A percentile compares a stretch with the other conserved stretches of the same genome.
Conservation (phyloP, 495 filamentous ascomycete species). For the Neurospora tetrasperma region DNA sequence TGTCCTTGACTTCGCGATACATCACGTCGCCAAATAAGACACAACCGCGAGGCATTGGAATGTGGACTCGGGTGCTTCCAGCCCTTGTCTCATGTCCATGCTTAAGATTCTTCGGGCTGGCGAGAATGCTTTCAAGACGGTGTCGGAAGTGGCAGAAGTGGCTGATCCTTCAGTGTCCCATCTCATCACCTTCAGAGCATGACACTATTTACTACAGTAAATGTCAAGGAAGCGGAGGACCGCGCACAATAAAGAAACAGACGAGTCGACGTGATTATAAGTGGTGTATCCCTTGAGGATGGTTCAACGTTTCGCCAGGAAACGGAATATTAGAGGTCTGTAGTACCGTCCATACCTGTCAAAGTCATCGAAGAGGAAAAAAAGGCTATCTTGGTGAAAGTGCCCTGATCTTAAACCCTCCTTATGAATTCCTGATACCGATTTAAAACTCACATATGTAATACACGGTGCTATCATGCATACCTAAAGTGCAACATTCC, state of each 20-base stretch:
- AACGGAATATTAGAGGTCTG: too few species aligned
- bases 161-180: background rate
- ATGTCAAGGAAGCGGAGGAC: background rate
- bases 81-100: background rate
- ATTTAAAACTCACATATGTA: background rate
- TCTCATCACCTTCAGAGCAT: background rate
- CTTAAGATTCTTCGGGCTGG: background rate
- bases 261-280: background rate
- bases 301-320: background rate
- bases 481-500: background rate
- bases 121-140: background rate
- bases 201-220: background rate
- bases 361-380: background rate
- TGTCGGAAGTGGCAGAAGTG: background rate
- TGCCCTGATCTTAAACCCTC: background rate
- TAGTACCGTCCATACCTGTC: background rate
- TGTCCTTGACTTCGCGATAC: background rate
- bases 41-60: background rate
- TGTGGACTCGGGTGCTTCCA: background rate
- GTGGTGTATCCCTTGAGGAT: background rate
- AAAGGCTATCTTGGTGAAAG: background rate
- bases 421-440: background rate
- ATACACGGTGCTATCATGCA: background rate
- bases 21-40: background rate
- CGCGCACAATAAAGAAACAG: too few species aligned